Base-by-base conservation (phyloP, 2,329 filamentous ascomycete genomes). In the Diaporthe citrichinensis region DNA sequence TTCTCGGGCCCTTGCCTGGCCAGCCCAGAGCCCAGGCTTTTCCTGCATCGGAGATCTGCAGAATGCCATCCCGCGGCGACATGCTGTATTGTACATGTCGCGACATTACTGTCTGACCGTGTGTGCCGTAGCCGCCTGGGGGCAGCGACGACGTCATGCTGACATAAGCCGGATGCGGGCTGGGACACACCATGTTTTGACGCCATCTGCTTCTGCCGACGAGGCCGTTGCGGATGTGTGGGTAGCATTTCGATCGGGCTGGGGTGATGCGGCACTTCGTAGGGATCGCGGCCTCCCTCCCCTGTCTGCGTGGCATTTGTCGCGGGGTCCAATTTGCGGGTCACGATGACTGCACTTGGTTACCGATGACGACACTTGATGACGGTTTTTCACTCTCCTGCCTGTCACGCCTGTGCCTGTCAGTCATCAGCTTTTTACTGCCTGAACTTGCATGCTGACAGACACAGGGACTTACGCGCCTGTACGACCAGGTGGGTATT, bases 1-100 rank as follows among this genome's bases (percentile, higher is more conserved):
- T 69, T 69, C 49, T 69, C 65, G 65, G 31, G 34, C 65, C 65
- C 65, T 55, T 69, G 65, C 46, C 46, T 53, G 17, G 17, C 17
- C 17, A 23, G 44, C 44, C 58, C 25, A 28, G 39, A 23, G 61
- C 49, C 49, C n/a, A 69, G 65, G 49, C 2, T 36, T 53, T 69
- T 69, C n/a, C 65, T 55, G 65, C 65, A 69, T 69, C 49, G 65
- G 61, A 69, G 31, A 69, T 69, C 65, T 69, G 65, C 49, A 69
- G 46, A 69, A 69, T 69, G 65, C 49, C 65, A 69, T 69, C 65
- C 65, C 31, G 31, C 46, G 46, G 62, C 28, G 44, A 51, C 62
- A 53, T 39, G 25, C 12, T 49, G 62, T 34, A 51, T 36, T 36
- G 39, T 57, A 44, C 39, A 49, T 34, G 59, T 34, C n/a, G 51